Evolutionary conservation across 352 stramenopile species (phyloP).

Genomic region (Phytophthora crassamura): DNA sequence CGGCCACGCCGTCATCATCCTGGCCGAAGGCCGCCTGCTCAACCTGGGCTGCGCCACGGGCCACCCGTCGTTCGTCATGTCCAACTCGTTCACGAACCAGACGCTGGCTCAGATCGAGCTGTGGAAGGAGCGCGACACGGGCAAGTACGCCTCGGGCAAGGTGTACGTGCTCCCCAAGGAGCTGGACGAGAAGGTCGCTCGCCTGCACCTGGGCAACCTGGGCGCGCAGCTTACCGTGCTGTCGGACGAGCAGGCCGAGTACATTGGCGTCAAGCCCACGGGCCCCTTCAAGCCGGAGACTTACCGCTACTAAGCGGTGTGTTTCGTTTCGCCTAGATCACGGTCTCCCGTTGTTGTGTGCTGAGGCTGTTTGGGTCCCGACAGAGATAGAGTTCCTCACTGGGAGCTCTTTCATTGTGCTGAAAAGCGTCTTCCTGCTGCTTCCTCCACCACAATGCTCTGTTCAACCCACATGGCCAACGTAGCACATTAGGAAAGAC

Average conservation of each 20-base stretch:
- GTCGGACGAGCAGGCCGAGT: slow-evolving; percentile 96
- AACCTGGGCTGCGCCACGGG: slow-evolving; percentile 99
- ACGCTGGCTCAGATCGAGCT: slow-evolving; percentile 98
- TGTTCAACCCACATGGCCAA: slow-evolving; percentile 25
- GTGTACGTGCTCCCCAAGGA: slow-evolving; percentile 99
- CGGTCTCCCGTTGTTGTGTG: slow-evolving; percentile 4
- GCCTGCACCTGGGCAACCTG: slow-evolving; percentile 96
- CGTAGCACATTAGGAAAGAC: slow-evolving; percentile 7
- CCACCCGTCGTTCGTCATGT: slow-evolving; percentile 99
- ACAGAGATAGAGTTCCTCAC: slow-evolving; percentile 28
- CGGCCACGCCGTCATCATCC: slow-evolving; percentile 96
- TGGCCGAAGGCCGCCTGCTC: slow-evolving; percentile 97
- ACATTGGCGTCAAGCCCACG: slow-evolving; percentile 95
- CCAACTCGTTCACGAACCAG: slow-evolving; percentile 99
- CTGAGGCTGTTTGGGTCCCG: slow-evolving; percentile 25
- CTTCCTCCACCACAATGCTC: slow-evolving; percentile 45
- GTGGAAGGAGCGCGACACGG: slow-evolving; percentile 95
- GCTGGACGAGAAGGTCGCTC: slow-evolving; percentile 98
- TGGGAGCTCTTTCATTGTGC: slow-evolving; percentile 41
- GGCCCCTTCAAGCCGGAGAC: slow-evolving; percentile 98
- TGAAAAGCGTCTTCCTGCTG: slow-evolving; percentile 30
- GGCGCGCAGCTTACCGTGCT: slow-evolving; percentile 96
- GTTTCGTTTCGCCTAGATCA: slow-evolving; percentile 12
- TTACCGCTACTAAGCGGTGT: slow-evolving; percentile 96
- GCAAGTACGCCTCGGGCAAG: slow-evolving; percentile 96